phyloP scores from a whole-genome alignment of 768 basidiomycete genomes.

The Pleurotus djamor region DNA sequence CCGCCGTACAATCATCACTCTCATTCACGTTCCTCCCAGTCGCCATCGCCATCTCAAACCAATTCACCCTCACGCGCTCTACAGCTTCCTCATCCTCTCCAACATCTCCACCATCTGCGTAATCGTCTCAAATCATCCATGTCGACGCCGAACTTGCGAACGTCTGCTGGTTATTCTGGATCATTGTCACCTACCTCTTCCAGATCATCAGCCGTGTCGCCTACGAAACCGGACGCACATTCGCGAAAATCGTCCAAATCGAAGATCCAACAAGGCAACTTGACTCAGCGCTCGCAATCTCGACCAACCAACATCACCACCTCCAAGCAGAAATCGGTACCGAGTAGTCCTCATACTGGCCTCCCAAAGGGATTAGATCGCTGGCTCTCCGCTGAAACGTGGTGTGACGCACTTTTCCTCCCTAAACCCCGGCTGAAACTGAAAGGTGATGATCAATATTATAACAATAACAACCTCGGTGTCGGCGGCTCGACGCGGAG shows the following conservation, averaged over 20 bases:
- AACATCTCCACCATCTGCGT: constrained; percentile 1
- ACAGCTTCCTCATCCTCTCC: neutral
- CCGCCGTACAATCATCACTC: constrained; percentile 20
- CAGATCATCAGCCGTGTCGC: neutral
- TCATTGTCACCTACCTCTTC: neutral
- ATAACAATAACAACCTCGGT: neutral
- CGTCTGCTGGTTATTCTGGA: constrained; percentile 9
- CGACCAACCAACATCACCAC: neutral
- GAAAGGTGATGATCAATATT: constrained; percentile 18
- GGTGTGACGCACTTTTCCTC: constrained; percentile 80
- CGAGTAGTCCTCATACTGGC: constrained; percentile 13
- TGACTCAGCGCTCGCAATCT: neutral
- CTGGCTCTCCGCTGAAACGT: constrained; percentile 74
- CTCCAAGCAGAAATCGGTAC: constrained; percentile 1
- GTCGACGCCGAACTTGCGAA: constrained; percentile 66
- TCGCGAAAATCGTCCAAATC: constrained; percentile 1
- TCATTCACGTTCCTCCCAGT: neutral
- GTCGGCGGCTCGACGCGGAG: constrained; percentile 19
- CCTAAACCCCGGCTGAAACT: constrained; percentile 71
- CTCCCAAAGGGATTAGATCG: constrained; percentile 48
- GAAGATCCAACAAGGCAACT: neutral
- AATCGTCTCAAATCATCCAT: constrained; percentile 45
- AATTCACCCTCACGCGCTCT: constrained; percentile 9
- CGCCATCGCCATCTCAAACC: constrained; percentile 11
- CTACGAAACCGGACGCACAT: neutral